Conservation (phyloP, 2,329 filamentous ascomycete species). For the Cladosporium sphaerospermum region DNA sequence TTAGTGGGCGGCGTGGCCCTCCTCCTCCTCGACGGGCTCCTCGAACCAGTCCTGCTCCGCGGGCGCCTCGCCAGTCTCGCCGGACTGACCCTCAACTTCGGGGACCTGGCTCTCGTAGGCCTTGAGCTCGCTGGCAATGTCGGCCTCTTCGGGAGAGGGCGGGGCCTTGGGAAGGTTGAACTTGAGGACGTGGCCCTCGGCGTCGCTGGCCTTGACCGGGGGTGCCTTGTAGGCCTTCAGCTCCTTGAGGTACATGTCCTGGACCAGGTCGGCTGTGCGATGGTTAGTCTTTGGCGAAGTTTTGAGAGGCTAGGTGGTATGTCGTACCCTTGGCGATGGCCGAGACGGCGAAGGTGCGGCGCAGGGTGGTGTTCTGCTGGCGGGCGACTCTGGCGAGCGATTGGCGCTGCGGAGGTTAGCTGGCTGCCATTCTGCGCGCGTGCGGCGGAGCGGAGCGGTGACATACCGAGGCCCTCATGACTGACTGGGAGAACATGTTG, state of each 20-base stretch:
- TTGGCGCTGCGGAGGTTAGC: slow-evolving; percentile 47
- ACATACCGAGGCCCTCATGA: slow-evolving; percentile 52
- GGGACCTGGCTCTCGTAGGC: slow-evolving; percentile 92
- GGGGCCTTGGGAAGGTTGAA: slow-evolving; percentile 77
- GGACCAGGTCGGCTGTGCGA: slow-evolving; percentile 79
- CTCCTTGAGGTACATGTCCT: slow-evolving; percentile 95
- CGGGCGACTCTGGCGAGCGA: slow-evolving; percentile 55
- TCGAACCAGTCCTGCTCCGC: slow-evolving; percentile 61
- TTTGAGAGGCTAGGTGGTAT: background rate
- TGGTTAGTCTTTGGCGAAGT: background rate
- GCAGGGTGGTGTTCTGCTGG: slow-evolving; percentile 49
- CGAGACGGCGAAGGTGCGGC: slow-evolving; percentile 59
- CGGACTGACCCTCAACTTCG: slow-evolving; percentile 84
- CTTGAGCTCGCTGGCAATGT: slow-evolving; percentile 85
- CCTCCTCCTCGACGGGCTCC: slow-evolving; percentile 28
- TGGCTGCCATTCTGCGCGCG: slow-evolving; percentile 22
- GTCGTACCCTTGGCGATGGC: slow-evolving; percentile 55
- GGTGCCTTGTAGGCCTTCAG: slow-evolving; percentile 91
- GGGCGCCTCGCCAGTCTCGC: slow-evolving; percentile 55
- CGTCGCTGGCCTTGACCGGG: slow-evolving; percentile 74
- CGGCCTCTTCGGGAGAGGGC: slow-evolving; percentile 83
- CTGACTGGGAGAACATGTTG: slow-evolving; percentile 55
- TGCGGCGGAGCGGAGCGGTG: background rate
- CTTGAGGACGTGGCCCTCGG: slow-evolving; percentile 84
- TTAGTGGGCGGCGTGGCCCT: slow-evolving; percentile 13